Evolutionary conservation across 805 yeast species (phyloP).

Genomic region (Kluyveromyces wickerhamii): DNA sequence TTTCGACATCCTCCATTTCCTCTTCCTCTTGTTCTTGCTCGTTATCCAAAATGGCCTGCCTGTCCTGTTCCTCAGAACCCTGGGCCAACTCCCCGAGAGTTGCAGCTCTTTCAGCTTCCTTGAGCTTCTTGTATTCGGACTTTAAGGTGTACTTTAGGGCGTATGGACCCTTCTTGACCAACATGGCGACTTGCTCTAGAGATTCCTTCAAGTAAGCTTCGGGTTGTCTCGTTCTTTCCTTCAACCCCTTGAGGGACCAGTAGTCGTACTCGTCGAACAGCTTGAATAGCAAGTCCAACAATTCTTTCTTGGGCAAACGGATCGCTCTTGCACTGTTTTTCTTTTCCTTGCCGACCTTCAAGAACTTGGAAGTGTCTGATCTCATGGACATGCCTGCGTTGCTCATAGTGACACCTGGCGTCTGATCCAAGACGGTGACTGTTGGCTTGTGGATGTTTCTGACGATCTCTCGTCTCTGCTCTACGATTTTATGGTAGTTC

Average conservation of each 20-base stretch:
- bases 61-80: slow-evolving; percentile 39
- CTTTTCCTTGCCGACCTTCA: slow-evolving; percentile 44
- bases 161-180: slow-evolving; percentile 93
- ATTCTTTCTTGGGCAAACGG: slow-evolving; percentile 87
- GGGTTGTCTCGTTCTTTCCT: slow-evolving; percentile 92
- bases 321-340: slow-evolving; percentile 59
- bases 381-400: slow-evolving; percentile 79
- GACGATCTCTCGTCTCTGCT: slow-evolving; percentile 43
- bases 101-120: slow-evolving; percentile 68
- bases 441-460: slow-evolving; percentile 48
- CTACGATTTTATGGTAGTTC: slow-evolving; percentile 57
- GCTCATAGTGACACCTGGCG: slow-evolving; percentile 82
- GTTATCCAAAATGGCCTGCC: slow-evolving; percentile 32
- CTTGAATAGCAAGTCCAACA: slow-evolving; percentile 79
- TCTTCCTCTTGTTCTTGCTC: slow-evolving; percentile 50
- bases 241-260: slow-evolving; percentile 91
- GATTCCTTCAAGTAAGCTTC: slow-evolving; percentile 88
- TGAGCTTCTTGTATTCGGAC: slow-evolving; percentile 78
- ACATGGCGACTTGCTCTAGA: slow-evolving; percentile 77
- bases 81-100: slow-evolving; percentile 44
- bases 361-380: slow-evolving; percentile 63
- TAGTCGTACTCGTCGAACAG: slow-evolving; percentile 92
- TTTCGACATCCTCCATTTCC: slow-evolving; percentile 49
- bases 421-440: slow-evolving; percentile 62
- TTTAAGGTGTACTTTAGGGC: slow-evolving; percentile 85